Evolutionary conservation across 306 rosid genomes (phyloP).

Genomic region (Urtica urens): DNA sequence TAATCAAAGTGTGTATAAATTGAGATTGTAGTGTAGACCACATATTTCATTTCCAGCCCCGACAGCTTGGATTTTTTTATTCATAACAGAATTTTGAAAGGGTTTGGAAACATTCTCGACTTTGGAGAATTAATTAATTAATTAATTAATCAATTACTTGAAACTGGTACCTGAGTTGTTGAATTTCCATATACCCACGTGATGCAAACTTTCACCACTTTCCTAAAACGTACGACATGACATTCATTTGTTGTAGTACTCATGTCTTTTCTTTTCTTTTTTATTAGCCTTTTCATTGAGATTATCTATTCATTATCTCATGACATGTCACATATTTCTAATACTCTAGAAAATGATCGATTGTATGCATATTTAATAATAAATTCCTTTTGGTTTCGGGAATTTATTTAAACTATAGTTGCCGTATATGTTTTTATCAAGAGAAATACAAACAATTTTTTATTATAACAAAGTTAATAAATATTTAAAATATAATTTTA

Average conservation of each 20-base stretch:
- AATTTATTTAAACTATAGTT: too few relatives aligned
- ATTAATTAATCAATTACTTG: background rate
- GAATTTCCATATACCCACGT: background rate
- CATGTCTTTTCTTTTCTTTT: background rate
- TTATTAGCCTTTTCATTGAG: background rate
- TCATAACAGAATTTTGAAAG: background rate
- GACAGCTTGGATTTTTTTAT: slow-evolving; percentile 10
- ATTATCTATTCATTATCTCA: background rate
- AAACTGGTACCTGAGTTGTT: background rate
- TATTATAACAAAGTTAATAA: too few relatives aligned
- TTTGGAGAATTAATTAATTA: background rate
- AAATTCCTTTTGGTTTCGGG: background rate
- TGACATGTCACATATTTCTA: too few relatives aligned
- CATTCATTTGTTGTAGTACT: background rate
- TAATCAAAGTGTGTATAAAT: background rate
- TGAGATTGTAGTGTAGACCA: background rate
- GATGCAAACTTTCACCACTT: slow-evolving; percentile 4
- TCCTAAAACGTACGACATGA: background rate
- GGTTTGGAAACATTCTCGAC: slow-evolving; percentile 6
- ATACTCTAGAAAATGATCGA: background rate
- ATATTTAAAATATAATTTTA: too few relatives aligned
- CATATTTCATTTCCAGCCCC: background rate
- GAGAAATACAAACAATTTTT: too few relatives aligned
- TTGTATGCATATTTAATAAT: background rate
- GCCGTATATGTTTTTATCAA: too few relatives aligned